These are phyloP conservation scores for Porphyra umbilicalis DNA, from an alignment of 31 red algal species.

Conservation along the genomic window DNA sequence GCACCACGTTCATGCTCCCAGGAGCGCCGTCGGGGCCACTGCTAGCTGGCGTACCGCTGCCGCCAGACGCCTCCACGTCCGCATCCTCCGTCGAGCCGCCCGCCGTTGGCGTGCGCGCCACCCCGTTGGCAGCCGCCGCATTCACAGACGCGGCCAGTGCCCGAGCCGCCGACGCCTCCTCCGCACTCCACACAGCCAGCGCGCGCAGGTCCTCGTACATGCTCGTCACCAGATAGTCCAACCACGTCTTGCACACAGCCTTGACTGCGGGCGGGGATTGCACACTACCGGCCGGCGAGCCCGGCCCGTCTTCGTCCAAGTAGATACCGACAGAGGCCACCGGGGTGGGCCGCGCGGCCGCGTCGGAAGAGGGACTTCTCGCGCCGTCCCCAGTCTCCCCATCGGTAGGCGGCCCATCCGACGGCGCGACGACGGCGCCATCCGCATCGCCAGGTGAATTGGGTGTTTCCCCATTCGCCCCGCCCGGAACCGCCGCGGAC, in stretches of 20 bases:
- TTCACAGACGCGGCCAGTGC: slow-evolving; percentile 16
- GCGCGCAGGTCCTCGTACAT: slow-evolving; percentile 89
- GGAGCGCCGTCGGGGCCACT: not conserved
- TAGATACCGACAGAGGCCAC: not conserved
- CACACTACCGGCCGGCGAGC: not conserved
- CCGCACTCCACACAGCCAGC: slow-evolving; percentile 71
- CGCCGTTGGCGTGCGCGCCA: not conserved
- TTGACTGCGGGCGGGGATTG: not conserved
- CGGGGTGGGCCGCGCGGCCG: not conserved
- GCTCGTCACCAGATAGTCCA: slow-evolving; percentile 77
- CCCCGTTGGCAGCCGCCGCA: slow-evolving; percentile 5
- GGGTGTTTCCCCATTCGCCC: not conserved
- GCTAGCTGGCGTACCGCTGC: not conserved
- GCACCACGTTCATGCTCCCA: not conserved
- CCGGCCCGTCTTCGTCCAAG: not conserved
- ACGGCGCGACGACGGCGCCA: not conserved
- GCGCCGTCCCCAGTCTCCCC: not conserved
- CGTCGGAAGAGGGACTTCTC: too few relatives aligned
- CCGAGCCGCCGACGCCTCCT: slow-evolving; percentile 43
- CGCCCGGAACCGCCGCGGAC: not conserved
- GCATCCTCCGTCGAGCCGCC: slow-evolving; percentile 19
- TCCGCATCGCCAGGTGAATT: not conserved
- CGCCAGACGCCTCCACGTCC: slow-evolving; percentile 8
- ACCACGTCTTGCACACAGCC: slow-evolving; percentile 74
- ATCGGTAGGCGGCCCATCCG: not conserved